phyloP scores from a whole-genome alignment of 2,329 filamentous ascomycete species.

The Karstenula rhodostoma region DNA sequence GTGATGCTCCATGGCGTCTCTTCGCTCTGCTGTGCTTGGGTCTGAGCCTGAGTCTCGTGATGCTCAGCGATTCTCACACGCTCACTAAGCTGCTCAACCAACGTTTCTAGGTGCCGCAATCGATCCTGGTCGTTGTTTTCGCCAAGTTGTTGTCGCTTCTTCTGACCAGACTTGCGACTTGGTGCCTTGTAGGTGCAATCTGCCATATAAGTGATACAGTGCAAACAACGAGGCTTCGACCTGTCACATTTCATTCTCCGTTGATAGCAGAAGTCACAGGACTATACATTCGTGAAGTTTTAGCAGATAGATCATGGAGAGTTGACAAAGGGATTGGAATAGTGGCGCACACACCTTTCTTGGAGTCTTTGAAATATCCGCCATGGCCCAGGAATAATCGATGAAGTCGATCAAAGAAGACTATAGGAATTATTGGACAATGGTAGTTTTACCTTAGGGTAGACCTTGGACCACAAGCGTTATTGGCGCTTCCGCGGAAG shows the following conservation, averaged over 20 bases:
- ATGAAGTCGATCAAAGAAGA: slow-evolving; percentile 12
- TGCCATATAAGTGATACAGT: slow-evolving; percentile 38
- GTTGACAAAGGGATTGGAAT: slow-evolving; percentile 3
- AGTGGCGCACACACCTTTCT: slow-evolving; percentile 20
- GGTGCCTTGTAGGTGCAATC: slow-evolving; percentile 32
- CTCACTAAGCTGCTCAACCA: slow-evolving; percentile 23
- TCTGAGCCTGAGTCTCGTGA: slow-evolving; percentile 15
- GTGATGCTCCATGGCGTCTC: slow-evolving; percentile 8
- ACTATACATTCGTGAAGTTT: slow-evolving; percentile 21
- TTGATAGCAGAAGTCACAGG: slow-evolving; percentile 48
- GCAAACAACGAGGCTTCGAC: slow-evolving; percentile 44
- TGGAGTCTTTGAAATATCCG: slow-evolving; percentile 18
- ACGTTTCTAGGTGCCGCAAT: slow-evolving; percentile 20
- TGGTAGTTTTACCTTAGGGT: too few species aligned
- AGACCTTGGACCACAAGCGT: background rate
- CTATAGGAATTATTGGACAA: background rate
- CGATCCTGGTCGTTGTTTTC: slow-evolving; percentile 19
- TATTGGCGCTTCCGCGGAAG: slow-evolving; percentile 20
- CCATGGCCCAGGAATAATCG: slow-evolving; percentile 15
- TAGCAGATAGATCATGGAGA: slow-evolving; percentile 14
- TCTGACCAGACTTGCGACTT: slow-evolving; percentile 28
- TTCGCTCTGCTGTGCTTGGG: slow-evolving; percentile 15
- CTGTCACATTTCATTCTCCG: slow-evolving; percentile 49
- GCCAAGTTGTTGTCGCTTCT: slow-evolving; percentile 24
- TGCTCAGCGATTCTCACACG: slow-evolving; percentile 19